Evolutionary conservation across 2,329 filamentous ascomycete species (phyloP).

Genomic region (Aspergillus alliaceus): DNA sequence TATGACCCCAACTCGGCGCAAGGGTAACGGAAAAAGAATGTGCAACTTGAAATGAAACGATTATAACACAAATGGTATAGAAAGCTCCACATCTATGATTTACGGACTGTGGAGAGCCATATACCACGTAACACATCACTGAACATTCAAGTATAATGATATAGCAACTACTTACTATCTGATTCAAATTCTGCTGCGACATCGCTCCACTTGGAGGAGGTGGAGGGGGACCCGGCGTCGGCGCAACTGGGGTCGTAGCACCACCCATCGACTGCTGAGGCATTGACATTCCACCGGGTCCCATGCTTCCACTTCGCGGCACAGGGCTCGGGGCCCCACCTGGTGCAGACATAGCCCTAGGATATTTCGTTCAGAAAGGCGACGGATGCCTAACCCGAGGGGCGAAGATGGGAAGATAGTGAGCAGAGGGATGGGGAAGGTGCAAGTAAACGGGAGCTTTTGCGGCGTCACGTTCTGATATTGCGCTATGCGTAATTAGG

Average conservation of each 20-base stretch:
- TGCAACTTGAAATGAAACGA: too few relatives aligned
- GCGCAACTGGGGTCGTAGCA: conserved; percentile 48
- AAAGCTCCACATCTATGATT: background rate
- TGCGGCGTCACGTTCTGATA: conserved; percentile 25
- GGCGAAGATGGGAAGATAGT: background rate
- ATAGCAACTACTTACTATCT: conserved; percentile 70
- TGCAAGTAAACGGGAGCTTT: conserved; percentile 11
- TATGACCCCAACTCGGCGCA: background rate
- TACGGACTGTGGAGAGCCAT: background rate
- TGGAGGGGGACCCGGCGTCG: conserved; percentile 39
- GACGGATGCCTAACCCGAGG: background rate
- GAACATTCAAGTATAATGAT: background rate
- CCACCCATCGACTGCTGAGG: conserved; percentile 51
- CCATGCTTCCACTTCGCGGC: conserved; percentile 50
- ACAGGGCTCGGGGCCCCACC: conserved; percentile 50
- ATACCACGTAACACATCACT: background rate
- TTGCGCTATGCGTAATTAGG: conserved; percentile 7
- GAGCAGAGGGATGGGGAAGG: conserved; percentile 7
- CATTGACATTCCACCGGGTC: conserved; percentile 46
- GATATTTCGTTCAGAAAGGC: conserved; percentile 1
- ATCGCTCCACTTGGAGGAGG: conserved; percentile 48
- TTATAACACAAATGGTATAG: background rate
- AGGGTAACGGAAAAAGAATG: too few relatives aligned
- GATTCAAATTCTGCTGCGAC: conserved; percentile 88
- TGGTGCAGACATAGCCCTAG: conserved; percentile 44